Conservation (phyloP, 768 basidiomycete species). For the Erythrobasidium yunnanense region DNA sequence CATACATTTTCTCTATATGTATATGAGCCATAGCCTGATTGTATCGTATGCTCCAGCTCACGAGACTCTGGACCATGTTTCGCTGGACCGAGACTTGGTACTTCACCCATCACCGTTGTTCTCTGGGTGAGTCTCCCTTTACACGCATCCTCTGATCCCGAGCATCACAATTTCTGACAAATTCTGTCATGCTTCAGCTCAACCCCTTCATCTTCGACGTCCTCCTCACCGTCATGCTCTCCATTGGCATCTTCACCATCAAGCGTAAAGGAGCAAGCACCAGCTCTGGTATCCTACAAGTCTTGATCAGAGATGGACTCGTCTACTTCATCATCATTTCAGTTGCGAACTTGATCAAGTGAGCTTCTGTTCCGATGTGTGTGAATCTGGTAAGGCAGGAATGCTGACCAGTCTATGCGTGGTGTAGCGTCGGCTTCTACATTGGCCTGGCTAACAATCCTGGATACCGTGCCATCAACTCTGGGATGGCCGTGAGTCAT, state of each 20-base stretch:
- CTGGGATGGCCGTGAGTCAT: no score
- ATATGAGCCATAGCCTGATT: no score
- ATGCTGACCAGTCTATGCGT: no score
- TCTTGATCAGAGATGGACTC: background rate
- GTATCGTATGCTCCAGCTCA: no score
- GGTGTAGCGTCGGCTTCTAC: no score
- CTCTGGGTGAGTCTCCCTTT: constrained; percentile 1
- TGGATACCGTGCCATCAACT: no score
- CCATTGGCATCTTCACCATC: background rate
- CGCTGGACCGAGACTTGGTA: constrained; percentile 6
- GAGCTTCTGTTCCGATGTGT: no score
- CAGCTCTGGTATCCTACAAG: background rate
- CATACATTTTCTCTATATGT: no score
- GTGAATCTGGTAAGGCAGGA: no score
- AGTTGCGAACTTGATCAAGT: no score
- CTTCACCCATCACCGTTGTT: background rate
- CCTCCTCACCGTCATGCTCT: background rate
- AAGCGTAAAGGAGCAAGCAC: background rate
- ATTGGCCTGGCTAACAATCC: no score
- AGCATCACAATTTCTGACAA: background rate
- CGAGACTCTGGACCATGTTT: constrained; percentile 5
- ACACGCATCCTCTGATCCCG: background rate
- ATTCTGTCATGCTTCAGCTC: background rate
- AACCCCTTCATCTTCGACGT: constrained; percentile 11
- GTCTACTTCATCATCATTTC: constrained; percentile 14